phyloP scores from a whole-genome alignment of 176 grass and related monocot genomes.

The Poa pratensis region DNA sequence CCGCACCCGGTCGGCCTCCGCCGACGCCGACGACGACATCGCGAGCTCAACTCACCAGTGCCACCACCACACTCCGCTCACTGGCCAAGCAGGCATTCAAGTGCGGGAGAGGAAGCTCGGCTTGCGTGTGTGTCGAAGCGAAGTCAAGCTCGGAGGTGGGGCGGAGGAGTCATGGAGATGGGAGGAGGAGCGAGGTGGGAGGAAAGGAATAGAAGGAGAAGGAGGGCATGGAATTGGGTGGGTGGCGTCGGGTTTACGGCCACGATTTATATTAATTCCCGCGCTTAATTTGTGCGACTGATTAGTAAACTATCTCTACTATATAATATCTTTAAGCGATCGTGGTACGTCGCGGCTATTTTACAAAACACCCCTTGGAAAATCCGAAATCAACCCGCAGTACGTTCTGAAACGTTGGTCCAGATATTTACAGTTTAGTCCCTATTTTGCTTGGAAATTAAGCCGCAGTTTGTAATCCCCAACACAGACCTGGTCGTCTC shows the following conservation, averaged over 20 bases:
- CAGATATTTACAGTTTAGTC: no score
- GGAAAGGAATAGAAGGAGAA: conserved; percentile 41
- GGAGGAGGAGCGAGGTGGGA: conserved; percentile 1
- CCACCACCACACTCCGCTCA: conserved; percentile 8
- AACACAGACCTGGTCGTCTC: no score
- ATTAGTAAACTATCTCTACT: not conserved
- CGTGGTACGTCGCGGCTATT: no score
- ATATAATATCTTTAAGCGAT: no score
- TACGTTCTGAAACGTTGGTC: no score
- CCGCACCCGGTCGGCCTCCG: conserved; percentile 42
- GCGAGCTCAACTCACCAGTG: not conserved
- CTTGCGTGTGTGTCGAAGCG: not conserved
- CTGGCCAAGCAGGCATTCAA: conserved; percentile 43
- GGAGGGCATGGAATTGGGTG: not conserved
- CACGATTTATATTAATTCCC: not conserved
- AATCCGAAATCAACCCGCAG: no score
- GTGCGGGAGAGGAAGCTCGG: not conserved
- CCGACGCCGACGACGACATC: conserved; percentile 34
- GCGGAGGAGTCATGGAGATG: not conserved
- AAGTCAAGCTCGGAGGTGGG: not conserved
- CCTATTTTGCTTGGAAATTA: no score
- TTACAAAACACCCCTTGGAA: no score
- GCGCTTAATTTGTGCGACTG: not conserved
- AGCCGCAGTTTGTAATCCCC: no score
- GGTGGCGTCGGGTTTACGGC: not conserved